Conservation (phyloP, 1,284 basidiomycete genomes). For the Boletus semigastroideus region DNA sequence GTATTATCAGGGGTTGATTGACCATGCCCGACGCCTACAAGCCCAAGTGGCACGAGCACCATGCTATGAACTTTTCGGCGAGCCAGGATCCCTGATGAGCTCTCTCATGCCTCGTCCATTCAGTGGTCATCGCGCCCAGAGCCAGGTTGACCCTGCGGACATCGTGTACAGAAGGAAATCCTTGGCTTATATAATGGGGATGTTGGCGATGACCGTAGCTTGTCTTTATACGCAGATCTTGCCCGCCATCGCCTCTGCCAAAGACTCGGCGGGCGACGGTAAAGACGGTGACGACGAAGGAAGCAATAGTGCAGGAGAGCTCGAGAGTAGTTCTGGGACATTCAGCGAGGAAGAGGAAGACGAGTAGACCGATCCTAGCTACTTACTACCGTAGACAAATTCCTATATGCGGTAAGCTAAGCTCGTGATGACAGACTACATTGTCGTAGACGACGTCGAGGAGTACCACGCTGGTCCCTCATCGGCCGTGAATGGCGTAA, state of each 20-base stretch:
- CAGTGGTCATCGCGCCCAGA: background rate
- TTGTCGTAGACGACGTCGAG: conserved; percentile 61
- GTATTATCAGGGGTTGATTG: conserved; percentile 54
- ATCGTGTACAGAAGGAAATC: conserved; percentile 34
- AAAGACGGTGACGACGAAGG: conserved; percentile 2
- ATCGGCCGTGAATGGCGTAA: conserved; percentile 27
- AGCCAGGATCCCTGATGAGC: conserved; percentile 21
- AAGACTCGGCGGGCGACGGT: background rate
- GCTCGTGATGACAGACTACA: conserved; percentile 49
- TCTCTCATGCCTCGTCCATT: conserved; percentile 21
- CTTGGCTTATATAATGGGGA: conserved; percentile 37
- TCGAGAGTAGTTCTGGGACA: conserved; percentile 4
- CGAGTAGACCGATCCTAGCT: too few relatives aligned
- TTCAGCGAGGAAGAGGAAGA: conserved; percentile 13
- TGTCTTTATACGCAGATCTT: conserved; percentile 1
- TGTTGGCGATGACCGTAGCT: conserved; percentile 13
- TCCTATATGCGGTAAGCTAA: too few relatives aligned
- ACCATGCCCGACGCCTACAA: conserved; percentile 55
- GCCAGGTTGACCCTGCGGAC: conserved; percentile 31
- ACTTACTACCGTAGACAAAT: too few relatives aligned
- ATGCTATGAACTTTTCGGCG: conserved; percentile 15
- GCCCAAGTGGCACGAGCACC: conserved; percentile 28
- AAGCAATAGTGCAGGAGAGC: conserved; percentile 1
- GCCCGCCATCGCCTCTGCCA: background rate
- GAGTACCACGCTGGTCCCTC: conserved; percentile 32